These are phyloP conservation scores for Melampsora abietis-canadensis DNA, from an alignment of 1,284 basidiomycete species.

Conservation along the genomic window DNA sequence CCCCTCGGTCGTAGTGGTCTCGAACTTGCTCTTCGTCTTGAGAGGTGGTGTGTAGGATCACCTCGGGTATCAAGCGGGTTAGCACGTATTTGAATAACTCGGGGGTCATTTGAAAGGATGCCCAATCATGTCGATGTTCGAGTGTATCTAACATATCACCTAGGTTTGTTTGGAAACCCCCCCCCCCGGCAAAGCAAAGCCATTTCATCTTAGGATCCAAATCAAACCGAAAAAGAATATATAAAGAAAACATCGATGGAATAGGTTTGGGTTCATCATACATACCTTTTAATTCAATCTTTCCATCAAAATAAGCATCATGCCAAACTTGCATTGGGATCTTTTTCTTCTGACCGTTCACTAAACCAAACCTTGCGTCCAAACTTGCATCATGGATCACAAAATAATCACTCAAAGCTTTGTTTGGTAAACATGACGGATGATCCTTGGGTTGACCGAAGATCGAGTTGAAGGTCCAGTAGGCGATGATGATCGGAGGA, in stretches of 20 bases:
- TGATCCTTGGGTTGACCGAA: constrained; percentile 73
- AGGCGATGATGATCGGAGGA: constrained; percentile 58
- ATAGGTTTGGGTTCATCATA: too few relatives aligned
- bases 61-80: constrained; percentile 81
- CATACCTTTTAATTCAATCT: constrained; percentile 87
- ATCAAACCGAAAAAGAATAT: too few relatives aligned
- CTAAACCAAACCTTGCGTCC: constrained; percentile 63
- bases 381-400: constrained; percentile 80
- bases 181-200: too few relatives aligned
- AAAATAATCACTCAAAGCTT: constrained; percentile 83
- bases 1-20: constrained; percentile 91
- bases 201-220: too few relatives aligned
- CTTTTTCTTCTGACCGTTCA: constrained; percentile 63
- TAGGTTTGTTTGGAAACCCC: constrained; percentile 54
- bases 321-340: constrained; percentile 98
- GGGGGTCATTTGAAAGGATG: constrained; percentile 74
- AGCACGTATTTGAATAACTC: constrained; percentile 94
- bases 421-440: constrained; percentile 76
- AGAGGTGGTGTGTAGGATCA: constrained; percentile 79
- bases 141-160: constrained; percentile 88
- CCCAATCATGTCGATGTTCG: constrained; percentile 94
- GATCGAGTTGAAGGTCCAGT: constrained; percentile 84
- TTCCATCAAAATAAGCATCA: constrained; percentile 94
- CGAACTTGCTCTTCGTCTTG: constrained; percentile 96
- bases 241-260: neutral